Evolutionary conservation across 441 rosid species (phyloP), one percentile per base, ranked within the genome.

Genomic region (Adansonia gregorii): DNA sequence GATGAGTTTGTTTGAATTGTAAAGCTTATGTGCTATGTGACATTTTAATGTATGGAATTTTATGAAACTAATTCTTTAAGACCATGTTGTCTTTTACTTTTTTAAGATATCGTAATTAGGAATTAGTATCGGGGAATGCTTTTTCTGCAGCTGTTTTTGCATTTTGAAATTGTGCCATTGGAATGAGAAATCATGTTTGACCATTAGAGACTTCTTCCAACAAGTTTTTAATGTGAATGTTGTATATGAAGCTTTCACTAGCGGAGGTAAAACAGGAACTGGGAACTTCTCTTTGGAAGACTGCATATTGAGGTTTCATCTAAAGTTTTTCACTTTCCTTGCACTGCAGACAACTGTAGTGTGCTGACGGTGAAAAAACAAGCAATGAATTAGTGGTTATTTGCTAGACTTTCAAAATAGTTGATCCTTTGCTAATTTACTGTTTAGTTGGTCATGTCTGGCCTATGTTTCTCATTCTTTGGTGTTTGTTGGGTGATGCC

Each of bases 1-100:
- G 69, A 8, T 75, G 68, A 64, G 68, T 64, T 64, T 64, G 46
- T 64, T 64, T 70, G 59, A 46, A 20, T 67, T 67, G 55, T 67
- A 22, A 22, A 46, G 12, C 39, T 12, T 51, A 14, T 51, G 12
- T 12, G 35, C 48, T 45, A 69, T 20, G 14, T 69, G 9, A 69
- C 24, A 31, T 39, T n/a, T 55, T 63, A 8, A 73, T 17, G 10
- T 41, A 3, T 41, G 64, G 55, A 55, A 19, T 73, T 20, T 35
- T 14, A 12, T 39, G 52, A 51, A 27, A 70, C 45, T 70, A 70
- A 24, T 51, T 49, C 17, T 51, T 22, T n/a, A n/a, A 7, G 74
- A 70, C 10, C 43, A 27, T 24, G 12, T 24, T 68, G 55, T 65
- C 69, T 65, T 15, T 39, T 39, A 65, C 48, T 5, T 65, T 12